Evolutionary conservation across 768 basidiomycete genomes (phyloP), one percentile per base, ranked within the genome.

Genomic region (Pleurotus platypus): DNA sequence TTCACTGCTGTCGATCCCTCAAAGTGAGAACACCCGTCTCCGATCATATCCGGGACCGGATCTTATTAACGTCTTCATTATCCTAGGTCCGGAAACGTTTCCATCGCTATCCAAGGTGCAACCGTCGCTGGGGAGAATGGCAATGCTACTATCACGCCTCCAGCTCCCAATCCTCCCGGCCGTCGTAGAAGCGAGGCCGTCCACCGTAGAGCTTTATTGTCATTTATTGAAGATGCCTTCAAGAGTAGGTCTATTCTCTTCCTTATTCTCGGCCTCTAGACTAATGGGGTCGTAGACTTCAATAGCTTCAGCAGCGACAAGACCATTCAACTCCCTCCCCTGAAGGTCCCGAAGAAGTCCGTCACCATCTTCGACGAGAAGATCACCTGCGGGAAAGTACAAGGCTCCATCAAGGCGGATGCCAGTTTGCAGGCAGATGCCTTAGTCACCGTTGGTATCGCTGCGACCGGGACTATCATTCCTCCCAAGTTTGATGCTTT

Each of bases 401-500:
- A 46, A 18, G 66, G 60, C 0, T 56, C 61, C 38, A 42, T 64
- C 20, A 58, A 60, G 5, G 59, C 60, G 0, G 57, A 62, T 49
- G 50, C 63, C 1, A 55, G 60, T 5, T 61, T 64, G 8, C 61
- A 63, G 42, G 68, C 67, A n/a, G 64, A 69, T 38, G 69, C 66
- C 3, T 57, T 69, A 8, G 62, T 69, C 4, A 27, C 26, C 20
- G 51, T 68, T 47, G 73, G 72, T 18, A 59, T 72, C 3, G 69
- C 62, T 2, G 69, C 66, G 2, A 45, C 60, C 22, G 61, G 61
- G 35, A 60, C 56, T 2, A 57, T 62, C 13, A 42, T 74, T 30
- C 77, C 77, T 5, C 72, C 71, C 9, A 59, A 63, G 1, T 54
- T 73, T 24, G 47, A 48, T 15, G 64, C 69, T 6, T 65, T 72